A percentile compares a stretch with the other conserved stretches of the same genome.
Evolutionary conservation across 2,329 filamentous ascomycete genomes (phyloP).

Genomic region (Clathrospora elynae): DNA sequence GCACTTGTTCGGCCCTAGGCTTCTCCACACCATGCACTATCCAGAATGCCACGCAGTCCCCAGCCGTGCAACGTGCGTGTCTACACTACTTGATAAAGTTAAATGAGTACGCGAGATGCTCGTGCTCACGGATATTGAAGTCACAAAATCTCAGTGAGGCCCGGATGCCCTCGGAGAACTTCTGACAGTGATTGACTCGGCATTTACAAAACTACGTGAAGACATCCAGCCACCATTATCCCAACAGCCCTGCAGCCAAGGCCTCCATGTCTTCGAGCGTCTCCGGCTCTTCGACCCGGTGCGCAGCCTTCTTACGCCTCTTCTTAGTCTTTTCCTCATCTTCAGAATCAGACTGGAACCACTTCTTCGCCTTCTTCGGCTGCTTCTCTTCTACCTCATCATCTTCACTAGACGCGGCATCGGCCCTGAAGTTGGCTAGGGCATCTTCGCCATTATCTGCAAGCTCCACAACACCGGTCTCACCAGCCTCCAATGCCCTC

Average conservation of each 20-base stretch:
- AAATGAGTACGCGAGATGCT: too few relatives aligned
- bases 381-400: conserved; percentile 51
- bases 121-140: too few relatives aligned
- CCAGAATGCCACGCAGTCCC: too few relatives aligned
- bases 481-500: conserved; percentile 49
- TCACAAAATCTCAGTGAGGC: too few relatives aligned
- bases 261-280: conserved; percentile 80
- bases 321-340: conserved; percentile 52
- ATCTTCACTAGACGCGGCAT: conserved; percentile 47
- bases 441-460: conserved; percentile 46
- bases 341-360: conserved; percentile 72
- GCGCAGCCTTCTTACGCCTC: conserved; percentile 59
- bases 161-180: too few relatives aligned
- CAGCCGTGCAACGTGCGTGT: too few relatives aligned
- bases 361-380: conserved; percentile 74
- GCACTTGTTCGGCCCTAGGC: too few relatives aligned
- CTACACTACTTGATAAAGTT: too few relatives aligned
- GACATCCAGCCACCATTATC: too few relatives aligned
- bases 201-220: too few relatives aligned
- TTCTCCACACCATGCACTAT: too few relatives aligned
- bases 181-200: too few relatives aligned
- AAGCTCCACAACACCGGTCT: conserved; percentile 27
- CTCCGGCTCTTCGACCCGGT: conserved; percentile 70
- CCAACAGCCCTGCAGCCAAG: conserved; percentile 73
- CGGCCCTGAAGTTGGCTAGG: conserved; percentile 52